Conservation (phyloP, 2,329 filamentous ascomycete species). For the Beauveria sp. region DNA sequence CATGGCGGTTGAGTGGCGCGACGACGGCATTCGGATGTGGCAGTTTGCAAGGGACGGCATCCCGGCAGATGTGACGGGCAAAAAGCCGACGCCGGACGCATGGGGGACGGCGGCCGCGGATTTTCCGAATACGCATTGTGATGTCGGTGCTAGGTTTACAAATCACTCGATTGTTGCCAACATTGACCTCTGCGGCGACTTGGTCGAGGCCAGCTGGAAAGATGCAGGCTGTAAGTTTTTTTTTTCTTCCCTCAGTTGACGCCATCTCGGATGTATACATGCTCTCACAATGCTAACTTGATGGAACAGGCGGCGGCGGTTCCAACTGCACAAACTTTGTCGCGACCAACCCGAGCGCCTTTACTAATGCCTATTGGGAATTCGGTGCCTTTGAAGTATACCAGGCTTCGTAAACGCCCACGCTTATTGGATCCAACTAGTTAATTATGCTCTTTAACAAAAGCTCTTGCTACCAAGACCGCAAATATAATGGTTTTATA, state of each 20-base stretch:
- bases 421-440: not conserved
- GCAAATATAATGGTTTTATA: not conserved
- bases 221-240: slow-evolving; percentile 34
- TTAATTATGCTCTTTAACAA: not conserved
- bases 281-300: slow-evolving; percentile 15
- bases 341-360: slow-evolving; percentile 46
- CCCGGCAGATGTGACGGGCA: slow-evolving; percentile 42
- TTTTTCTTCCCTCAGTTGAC: not conserved
- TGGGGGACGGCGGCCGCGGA: slow-evolving; percentile 59
- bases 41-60: slow-evolving; percentile 43
- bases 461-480: not conserved
- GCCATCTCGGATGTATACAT: no score
- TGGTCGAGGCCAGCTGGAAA: slow-evolving; percentile 40
- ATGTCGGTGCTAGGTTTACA: slow-evolving; percentile 50
- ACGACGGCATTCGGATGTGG: slow-evolving; percentile 56
- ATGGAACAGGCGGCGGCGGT: slow-evolving; percentile 37
- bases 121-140: slow-evolving; percentile 55
- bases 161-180: slow-evolving; percentile 61
- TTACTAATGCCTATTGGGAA: slow-evolving; percentile 56
- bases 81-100: slow-evolving; percentile 48
- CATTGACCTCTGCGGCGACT: slow-evolving; percentile 55
- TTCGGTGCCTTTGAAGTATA: slow-evolving; percentile 56
- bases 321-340: slow-evolving; percentile 51
- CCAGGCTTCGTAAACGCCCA: slow-evolving; percentile 20
- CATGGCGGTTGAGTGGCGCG: slow-evolving; percentile 54